These are phyloP conservation scores for Cucurbitaria berberidis DNA, from an alignment of 2,329 filamentous ascomycete species.

Conservation along the genomic window DNA sequence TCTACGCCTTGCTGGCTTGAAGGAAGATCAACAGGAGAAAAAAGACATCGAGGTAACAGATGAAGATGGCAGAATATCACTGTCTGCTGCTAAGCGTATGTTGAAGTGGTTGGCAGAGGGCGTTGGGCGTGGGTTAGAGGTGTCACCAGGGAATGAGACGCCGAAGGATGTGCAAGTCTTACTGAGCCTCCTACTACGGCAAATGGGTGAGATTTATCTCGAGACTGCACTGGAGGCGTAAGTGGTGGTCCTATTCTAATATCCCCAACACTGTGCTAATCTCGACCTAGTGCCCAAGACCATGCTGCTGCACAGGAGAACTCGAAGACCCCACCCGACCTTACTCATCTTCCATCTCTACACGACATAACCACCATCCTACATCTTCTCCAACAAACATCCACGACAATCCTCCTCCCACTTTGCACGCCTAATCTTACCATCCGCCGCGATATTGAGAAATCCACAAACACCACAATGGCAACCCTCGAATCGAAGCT, in stretches of 20 bases:
- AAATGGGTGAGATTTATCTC: constrained; percentile 83
- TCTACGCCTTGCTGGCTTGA: constrained; percentile 82
- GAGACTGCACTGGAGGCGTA: constrained; percentile 68
- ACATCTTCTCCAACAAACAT: constrained; percentile 91
- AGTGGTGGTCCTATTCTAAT: constrained; percentile 22
- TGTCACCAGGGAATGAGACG: constrained; percentile 86
- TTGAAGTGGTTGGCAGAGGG: constrained; percentile 96
- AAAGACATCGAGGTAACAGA: constrained; percentile 91
- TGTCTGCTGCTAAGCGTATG: constrained; percentile 95
- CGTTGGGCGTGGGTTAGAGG: constrained; percentile 86
- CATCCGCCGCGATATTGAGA: constrained; percentile 87
- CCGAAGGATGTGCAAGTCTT: constrained; percentile 91
- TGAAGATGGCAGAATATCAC: constrained; percentile 81
- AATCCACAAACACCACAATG: constrained; percentile 74
- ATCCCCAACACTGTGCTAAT: constrained; percentile 13
- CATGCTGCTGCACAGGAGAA: constrained; percentile 77
- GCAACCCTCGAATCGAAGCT: constrained; percentile 85
- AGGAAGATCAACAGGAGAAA: constrained; percentile 75
- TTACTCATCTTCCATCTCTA: constrained; percentile 79
- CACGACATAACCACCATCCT: constrained; percentile 86
- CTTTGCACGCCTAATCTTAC: constrained; percentile 89
- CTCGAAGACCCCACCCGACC: constrained; percentile 83
- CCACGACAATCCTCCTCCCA: constrained; percentile 86
- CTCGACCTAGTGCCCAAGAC: constrained; percentile 59
- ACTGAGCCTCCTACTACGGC: constrained; percentile 79